phyloP scores from a whole-genome alignment of 2,329 filamentous ascomycete species.

The Paraphaeosphaeria sporulosa region DNA sequence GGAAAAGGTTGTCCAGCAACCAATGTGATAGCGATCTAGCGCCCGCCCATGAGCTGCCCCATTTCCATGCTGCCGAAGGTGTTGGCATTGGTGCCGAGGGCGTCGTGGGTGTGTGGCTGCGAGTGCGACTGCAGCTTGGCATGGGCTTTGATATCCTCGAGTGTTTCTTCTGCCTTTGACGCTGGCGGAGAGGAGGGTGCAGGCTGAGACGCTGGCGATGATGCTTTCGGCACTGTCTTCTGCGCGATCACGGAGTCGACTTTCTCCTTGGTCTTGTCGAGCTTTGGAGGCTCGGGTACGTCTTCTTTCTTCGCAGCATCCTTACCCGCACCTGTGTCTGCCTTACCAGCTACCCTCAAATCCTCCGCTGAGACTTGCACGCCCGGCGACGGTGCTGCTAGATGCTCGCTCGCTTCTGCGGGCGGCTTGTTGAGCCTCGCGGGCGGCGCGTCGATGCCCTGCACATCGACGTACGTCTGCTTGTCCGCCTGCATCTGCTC shows the following conservation, averaged over 20 bases:
- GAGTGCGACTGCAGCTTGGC: not conserved
- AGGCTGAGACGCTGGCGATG: not conserved
- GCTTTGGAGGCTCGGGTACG: not conserved
- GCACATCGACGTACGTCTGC: not conserved
- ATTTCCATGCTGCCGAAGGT: slow-evolving; percentile 1
- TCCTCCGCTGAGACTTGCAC: not conserved
- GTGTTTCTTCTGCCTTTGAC: too few species aligned
- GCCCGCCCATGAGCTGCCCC: not conserved
- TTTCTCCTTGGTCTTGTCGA: not conserved
- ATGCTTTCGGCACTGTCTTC: not conserved
- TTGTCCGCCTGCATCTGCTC: not conserved
- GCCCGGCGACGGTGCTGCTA: not conserved
- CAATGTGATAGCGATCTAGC: not conserved
- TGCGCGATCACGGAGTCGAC: not conserved
- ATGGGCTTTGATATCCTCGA: not conserved
- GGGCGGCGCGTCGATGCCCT: not conserved
- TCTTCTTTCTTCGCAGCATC: not conserved
- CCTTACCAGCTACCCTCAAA: not conserved
- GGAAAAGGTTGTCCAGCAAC: not conserved
- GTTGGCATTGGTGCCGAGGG: not conserved
- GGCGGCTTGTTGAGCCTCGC: not conserved
- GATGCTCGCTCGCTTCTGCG: not conserved
- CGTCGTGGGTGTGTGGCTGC: not conserved
- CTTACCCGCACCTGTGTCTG: not conserved
- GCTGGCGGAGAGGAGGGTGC: too few species aligned